phyloP scores from a whole-genome alignment of 1,284 basidiomycete genomes.

The Afroboletus lepidellus region DNA sequence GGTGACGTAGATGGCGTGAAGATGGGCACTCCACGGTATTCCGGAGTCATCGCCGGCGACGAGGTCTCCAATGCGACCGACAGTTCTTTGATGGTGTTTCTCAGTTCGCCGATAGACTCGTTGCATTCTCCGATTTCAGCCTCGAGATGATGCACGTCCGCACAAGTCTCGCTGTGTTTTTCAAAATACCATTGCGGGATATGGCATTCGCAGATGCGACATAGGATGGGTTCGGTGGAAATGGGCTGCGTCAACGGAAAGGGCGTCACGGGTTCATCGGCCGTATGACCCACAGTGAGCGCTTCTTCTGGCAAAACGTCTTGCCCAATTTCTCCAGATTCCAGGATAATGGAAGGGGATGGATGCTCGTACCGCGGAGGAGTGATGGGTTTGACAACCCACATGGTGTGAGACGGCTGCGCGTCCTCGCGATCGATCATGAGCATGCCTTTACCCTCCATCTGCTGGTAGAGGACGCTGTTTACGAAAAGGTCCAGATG shows the following conservation, averaged over 20 bases:
- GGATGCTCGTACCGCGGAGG: constrained; percentile 64
- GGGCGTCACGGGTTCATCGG: constrained; percentile 53
- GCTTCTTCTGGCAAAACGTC: constrained; percentile 41
- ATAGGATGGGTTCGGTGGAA: constrained; percentile 85
- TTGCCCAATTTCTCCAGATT: constrained; percentile 52
- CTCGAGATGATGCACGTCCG: constrained; percentile 94
- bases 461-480: constrained; percentile 73
- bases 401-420: constrained; percentile 95
- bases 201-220: constrained; percentile 96
- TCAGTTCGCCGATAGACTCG: constrained; percentile 86
- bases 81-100: constrained; percentile 79
- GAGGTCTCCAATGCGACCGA: constrained; percentile 61
- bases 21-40: constrained; percentile 89
- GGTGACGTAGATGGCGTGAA: constrained; percentile 70
- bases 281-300: constrained; percentile 22
- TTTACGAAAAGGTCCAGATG: constrained; percentile 49
- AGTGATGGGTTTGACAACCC: constrained; percentile 91
- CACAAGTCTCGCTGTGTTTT: constrained; percentile 99
- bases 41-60: constrained; percentile 59
- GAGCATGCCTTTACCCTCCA: constrained; percentile 99
- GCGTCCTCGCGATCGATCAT: constrained; percentile 91
- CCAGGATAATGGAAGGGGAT: constrained; percentile 54
- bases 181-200: constrained; percentile 99
- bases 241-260: constrained; percentile 77
- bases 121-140: constrained; percentile 94